Percentiles rank a stretch among this genome's conserved stretches.
Evolutionary conservation across 805 yeast genomes (phyloP).

Genomic region (Candida michaelii): DNA sequence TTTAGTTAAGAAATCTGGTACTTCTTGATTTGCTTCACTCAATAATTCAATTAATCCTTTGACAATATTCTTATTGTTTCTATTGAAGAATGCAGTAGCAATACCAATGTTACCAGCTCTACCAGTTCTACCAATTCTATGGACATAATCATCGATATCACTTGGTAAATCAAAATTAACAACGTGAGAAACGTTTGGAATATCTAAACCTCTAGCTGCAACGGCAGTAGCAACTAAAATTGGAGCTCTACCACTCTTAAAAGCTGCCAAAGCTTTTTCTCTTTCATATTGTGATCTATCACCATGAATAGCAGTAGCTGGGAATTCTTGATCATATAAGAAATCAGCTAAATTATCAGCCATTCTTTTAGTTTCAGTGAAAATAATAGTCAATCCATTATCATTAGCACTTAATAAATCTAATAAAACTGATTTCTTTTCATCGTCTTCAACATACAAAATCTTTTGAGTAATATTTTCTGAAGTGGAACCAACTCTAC

Average conservation of each 20-base stretch:
- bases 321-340: constrained; percentile 83
- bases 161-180: constrained; percentile 95
- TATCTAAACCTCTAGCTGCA: constrained; percentile 99
- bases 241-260: constrained; percentile 90
- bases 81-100: constrained; percentile 97
- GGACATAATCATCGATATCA: constrained; percentile 98
- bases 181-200: constrained; percentile 97
- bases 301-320: constrained; percentile 99
- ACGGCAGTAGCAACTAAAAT: constrained; percentile 98
- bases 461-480: constrained; percentile 97
- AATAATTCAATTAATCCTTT: constrained; percentile 85
- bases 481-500: constrained; percentile 98
- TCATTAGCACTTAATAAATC: constrained; percentile 76
- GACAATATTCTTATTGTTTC: constrained; percentile 86
- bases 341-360: constrained; percentile 95
- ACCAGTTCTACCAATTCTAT: constrained; percentile 99
- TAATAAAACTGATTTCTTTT: constrained; percentile 86
- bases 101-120: constrained; percentile 99
- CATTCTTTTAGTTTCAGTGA: constrained; percentile 98
- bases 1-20: constrained; percentile 82
- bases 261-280: constrained; percentile 93
- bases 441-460: constrained; percentile 90
- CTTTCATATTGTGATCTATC: constrained; percentile 98
- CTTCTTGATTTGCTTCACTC: constrained; percentile 96
- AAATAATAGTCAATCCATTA: constrained; percentile 84